phyloP scores from a whole-genome alignment of 208 protist species.

The Leishmania lainsoni region DNA sequence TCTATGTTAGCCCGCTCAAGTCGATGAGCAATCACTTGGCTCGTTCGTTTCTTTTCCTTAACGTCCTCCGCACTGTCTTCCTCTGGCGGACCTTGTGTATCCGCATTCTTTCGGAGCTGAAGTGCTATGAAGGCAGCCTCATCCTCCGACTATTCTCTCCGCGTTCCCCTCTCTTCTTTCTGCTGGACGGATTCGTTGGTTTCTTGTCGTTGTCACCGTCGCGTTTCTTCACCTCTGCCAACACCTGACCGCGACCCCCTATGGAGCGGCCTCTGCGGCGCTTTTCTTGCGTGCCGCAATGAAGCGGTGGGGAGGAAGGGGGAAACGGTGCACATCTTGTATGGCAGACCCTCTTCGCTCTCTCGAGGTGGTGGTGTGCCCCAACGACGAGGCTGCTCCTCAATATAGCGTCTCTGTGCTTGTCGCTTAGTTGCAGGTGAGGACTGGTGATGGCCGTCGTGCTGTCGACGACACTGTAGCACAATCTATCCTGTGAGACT shows the following conservation, averaged over 20 bases:
- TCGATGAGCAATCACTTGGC: too few relatives aligned
- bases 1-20: too few relatives aligned
- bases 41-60: too few relatives aligned
- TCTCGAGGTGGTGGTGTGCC: neutral
- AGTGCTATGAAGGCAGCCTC: too few relatives aligned
- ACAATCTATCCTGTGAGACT: neutral
- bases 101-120: too few relatives aligned
- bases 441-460: neutral
- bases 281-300: neutral
- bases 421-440: neutral
- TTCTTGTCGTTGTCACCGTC: neutral
- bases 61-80: too few relatives aligned
- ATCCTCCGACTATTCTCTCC: too few relatives aligned
- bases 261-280: neutral
- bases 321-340: too few relatives aligned
- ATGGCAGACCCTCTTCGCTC: too few relatives aligned
- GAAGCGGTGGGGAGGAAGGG: neutral
- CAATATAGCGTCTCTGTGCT: neutral
- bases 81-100: too few relatives aligned
- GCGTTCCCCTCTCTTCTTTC: neutral
- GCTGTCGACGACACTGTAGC: neutral
- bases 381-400: neutral
- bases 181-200: neutral
- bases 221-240: neutral
- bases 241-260: neutral